Evolutionary conservation across 768 basidiomycete genomes (phyloP), one percentile per base, ranked within the genome.

Genomic region (Trametes sanguinea): DNA sequence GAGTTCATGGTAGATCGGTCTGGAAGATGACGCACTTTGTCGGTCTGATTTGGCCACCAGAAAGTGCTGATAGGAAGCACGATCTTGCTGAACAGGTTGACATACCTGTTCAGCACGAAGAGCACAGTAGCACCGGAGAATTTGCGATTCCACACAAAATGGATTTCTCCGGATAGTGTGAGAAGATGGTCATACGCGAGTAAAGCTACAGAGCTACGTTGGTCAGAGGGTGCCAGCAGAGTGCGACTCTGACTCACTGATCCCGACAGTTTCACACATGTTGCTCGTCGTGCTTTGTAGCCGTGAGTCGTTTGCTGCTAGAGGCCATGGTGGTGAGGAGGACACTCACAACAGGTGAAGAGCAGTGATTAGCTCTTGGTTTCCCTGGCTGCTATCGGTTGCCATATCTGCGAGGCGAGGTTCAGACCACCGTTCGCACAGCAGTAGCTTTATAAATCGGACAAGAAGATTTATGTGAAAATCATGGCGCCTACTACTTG

Each of bases 31-130:
- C 33, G 14, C 40, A 63, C 62, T n/a, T 59, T n/a, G 16, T 57
- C 40, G 7, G 62, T 57, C 27, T 57, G 51, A 16, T 54, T 46
- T 9, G 62, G 57, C 62, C 62, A 63, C 51, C 51, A 58, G 4
- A 64, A 51, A 3, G 58, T 46, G 43, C 51, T 54, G 16, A 58
- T 52, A 11, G 60, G 51, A 1, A 58, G 32, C 9, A 57, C 17
- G 29, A 59, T 46, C 46, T 57, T 50, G 42, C 46, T 50, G 32
- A 55, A 40, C 3, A 65, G 39, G 14, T 54, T 57, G 16, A 58
- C 46, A 27, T 65, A 65, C 2, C 65, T 61, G 39, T 65, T 65
- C 6, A 65, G 40, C 17, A 60, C 22, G 50, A 65, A 65, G 35
- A 65, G 22, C 2, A 62, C 45, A 1, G 61, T 65, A 22, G 61